Conservation (phyloP, 768 basidiomycete genomes). For the Exsudoporus frostii region DNA sequence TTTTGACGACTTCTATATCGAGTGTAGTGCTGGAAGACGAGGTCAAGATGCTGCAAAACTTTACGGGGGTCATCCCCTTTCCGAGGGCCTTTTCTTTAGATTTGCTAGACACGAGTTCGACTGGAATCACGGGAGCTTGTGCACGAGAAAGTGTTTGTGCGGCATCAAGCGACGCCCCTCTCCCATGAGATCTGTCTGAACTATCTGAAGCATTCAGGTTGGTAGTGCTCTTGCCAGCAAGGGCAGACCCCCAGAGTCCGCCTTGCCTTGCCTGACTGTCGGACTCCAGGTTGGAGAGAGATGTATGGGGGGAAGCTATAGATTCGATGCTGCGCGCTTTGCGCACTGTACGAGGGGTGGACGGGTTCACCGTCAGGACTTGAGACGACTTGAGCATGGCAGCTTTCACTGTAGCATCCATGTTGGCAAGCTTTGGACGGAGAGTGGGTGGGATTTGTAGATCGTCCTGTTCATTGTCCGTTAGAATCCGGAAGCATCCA, state of each 20-base stretch:
- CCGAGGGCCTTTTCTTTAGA: slow-evolving; percentile 51
- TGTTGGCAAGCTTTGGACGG: slow-evolving; percentile 72
- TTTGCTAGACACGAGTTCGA: slow-evolving; percentile 35
- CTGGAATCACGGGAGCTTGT: slow-evolving; percentile 43
- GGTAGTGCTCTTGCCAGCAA: slow-evolving; percentile 32
- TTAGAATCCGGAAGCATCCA: background rate
- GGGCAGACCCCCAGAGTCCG: slow-evolving; percentile 21
- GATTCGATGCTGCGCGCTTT: slow-evolving; percentile 74
- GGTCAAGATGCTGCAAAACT: slow-evolving; percentile 64
- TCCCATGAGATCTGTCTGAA: slow-evolving; percentile 42
- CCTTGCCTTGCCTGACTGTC: slow-evolving; percentile 32
- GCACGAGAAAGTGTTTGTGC: slow-evolving; percentile 51
- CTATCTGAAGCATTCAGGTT: slow-evolving; percentile 25
- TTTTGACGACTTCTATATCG: slow-evolving; percentile 85
- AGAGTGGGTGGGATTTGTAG: slow-evolving; percentile 81
- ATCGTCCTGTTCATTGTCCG: slow-evolving; percentile 58
- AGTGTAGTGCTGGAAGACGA: slow-evolving; percentile 69
- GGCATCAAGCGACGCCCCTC: slow-evolving; percentile 63
- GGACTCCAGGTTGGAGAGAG: slow-evolving; percentile 37
- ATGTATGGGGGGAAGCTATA: slow-evolving; percentile 48
- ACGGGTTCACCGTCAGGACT: slow-evolving; percentile 46
- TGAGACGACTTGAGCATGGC: slow-evolving; percentile 89
- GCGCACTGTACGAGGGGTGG: slow-evolving; percentile 57
- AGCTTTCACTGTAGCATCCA: slow-evolving; percentile 85
- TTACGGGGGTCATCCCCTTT: slow-evolving; percentile 60